Conservation (phyloP, 257 asterid genomes). For the Rehmannia glutinosa region DNA sequence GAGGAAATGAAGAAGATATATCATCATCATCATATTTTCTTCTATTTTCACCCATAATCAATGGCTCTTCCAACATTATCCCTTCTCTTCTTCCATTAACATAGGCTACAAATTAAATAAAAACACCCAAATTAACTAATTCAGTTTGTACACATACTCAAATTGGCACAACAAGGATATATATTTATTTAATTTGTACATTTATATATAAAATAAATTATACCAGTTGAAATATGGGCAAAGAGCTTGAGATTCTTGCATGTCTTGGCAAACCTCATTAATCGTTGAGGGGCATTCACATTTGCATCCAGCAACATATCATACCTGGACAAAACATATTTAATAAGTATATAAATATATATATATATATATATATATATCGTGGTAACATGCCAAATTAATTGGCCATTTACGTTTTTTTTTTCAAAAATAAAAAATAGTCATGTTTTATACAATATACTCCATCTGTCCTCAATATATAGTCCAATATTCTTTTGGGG, state of each 20-base stretch:
- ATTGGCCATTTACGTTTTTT: no score
- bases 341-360: neutral
- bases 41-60: constrained; percentile 12
- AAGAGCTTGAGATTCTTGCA: constrained; percentile 44
- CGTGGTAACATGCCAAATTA: no score
- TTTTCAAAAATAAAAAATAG: no score
- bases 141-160: no score
- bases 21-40: neutral
- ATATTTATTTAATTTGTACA: neutral
- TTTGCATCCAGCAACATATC: constrained; percentile 34
- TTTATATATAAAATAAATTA: no score
- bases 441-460: no score
- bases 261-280: constrained; percentile 38
- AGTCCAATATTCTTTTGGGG: no score
- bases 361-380: neutral
- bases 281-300: constrained; percentile 30
- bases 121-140: no score
- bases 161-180: no score
- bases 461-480: no score
- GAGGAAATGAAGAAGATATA: neutral
- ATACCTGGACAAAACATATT: constrained; percentile 15
- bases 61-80: constrained; percentile 3
- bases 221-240: constrained; percentile 35
- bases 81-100: constrained; percentile 24
- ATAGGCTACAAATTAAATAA: constrained; percentile 6